Evolutionary conservation across 139 green algal genomes (phyloP), one percentile per base, ranked within the genome.

Genomic region (Chlorella sp.): DNA sequence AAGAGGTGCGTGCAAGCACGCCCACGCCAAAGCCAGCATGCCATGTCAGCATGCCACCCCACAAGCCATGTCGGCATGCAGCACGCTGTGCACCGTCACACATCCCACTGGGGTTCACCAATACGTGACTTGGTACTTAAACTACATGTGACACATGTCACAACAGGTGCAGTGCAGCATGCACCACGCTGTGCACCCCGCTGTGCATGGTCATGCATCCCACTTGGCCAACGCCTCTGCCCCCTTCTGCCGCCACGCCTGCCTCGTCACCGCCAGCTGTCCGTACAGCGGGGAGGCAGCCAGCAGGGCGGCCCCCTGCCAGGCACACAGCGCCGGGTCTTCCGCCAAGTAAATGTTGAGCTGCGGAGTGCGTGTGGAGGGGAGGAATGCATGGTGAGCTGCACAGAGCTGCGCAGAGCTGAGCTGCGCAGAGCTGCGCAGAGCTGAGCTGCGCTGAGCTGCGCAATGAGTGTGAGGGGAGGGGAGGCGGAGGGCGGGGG

Each of bases 181-280:
- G 48, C 48, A 57, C 7, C 48, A 9, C 5, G 48, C 48, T 57
- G 48, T 57, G 48, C 48, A 57, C 5, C 48, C n/a, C n/a, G n/a
- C n/a, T n/a, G n/a, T n/a, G n/a, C n/a, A n/a, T n/a, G n/a, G n/a
- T 68, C 60, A 68, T 18, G 64, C 22, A 9, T 76, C 68, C 84
- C 84, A 88, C 37, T 81, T 81, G 37, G 39, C 39, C 28, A 81
- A 30, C 19, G 91, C 81, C 24, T 42, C 83, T 36, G n/a, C 69
- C 9, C 95, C 95, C 36, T 89, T 85, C 86, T 96, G 91, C 71
- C 94, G 85, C 89, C 96, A 97, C 78, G 95, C 92, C 85, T 87
- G 66, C 61, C 87, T 89, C 0, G 88, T 96, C 57, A 96, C 76
- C 2, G 95, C 92, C 11, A 94, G 86, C 5, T 75, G 61, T 18